Base-by-base conservation (phyloP, 2,329 filamentous ascomycete species). In the Ceratocystiopsis minuta region DNA sequence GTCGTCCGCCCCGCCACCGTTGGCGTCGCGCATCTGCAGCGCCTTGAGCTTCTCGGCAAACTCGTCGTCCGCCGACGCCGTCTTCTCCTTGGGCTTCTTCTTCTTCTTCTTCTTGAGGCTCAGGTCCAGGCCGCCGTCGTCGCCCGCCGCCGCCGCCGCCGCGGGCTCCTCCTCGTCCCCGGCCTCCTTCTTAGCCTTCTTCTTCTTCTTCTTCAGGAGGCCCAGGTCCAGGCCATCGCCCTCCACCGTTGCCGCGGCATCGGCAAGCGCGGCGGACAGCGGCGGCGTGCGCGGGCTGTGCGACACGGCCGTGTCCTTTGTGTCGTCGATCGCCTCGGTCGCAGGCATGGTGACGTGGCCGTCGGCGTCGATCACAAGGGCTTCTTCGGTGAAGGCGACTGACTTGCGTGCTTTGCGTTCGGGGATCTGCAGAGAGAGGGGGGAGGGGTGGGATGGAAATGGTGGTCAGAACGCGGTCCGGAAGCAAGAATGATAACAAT, bases 331-430 rank as follows among this genome's bases (percentile, higher is more conserved):
- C 53, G 72, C 69, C 51, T 78, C 72, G 60, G 82, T 75, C 59
- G 75, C 70, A 37, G 48, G 42, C 63, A 81, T 78, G 55, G 75
- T 84, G 57, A 95, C 76, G 58, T 79, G 75, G 54, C 88, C 88
- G 70, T 94, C 83, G 62, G 76, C 75, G 67, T 93, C 83, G 60
- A 95, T 87, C 54, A 94, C 77, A 51, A 82, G 73, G 54, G 84
- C 75, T 56, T 84, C 83, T 62, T 90, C 82, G 58, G 80, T 87
- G 62, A 96, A 96, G 50, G 86, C 79, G 55, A 96, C 88, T 38
- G 85, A 92, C 66, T 96, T 94, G 13, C 48, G 48, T 16, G 46
- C 32, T 38, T 49, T 51, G 43, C 49, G 49, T 39, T 49, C 44
- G n/a, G 45, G 17, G 10, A 36, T 40, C 42, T 46, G 43, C 13